phyloP scores from a whole-genome alignment of 371 early-diverging fungal genomes.

The Syncephalastrum racemosum region DNA sequence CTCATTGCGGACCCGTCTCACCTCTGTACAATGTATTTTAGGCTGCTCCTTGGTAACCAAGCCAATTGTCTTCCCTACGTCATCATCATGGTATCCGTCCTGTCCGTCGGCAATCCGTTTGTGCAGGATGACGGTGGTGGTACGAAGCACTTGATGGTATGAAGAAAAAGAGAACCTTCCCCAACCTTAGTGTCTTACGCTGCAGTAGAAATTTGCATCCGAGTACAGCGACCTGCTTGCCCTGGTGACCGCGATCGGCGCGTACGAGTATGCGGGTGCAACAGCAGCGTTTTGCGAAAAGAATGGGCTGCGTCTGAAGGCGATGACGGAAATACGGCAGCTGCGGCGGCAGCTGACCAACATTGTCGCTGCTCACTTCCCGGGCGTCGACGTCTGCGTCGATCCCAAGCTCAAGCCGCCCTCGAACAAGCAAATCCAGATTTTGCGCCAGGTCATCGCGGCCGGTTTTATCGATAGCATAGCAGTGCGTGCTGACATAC shows the following conservation, averaged over 20 bases:
- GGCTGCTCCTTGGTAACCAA: slow-evolving; percentile 84
- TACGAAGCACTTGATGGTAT: slow-evolving; percentile 10
- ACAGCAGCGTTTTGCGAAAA: slow-evolving; percentile 71
- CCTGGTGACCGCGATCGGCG: slow-evolving; percentile 84
- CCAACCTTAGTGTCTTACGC: background rate
- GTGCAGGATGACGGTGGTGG: slow-evolving; percentile 2
- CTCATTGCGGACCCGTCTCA: background rate
- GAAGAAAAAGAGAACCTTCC: too few relatives aligned
- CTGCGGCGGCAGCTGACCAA: slow-evolving; percentile 84
- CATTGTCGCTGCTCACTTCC: slow-evolving; percentile 71
- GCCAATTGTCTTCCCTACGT: slow-evolving; percentile 82
- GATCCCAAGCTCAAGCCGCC: slow-evolving; percentile 80
- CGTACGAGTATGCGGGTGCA: slow-evolving; percentile 82
- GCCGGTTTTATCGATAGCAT: slow-evolving; percentile 92
- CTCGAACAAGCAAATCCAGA: slow-evolving; percentile 57
- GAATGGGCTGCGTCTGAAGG: slow-evolving; percentile 86
- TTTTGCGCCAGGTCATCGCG: slow-evolving; percentile 82
- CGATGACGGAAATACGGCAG: slow-evolving; percentile 91
- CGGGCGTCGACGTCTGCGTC: slow-evolving; percentile 51
- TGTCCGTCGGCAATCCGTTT: slow-evolving; percentile 88
- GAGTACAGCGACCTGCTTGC: slow-evolving; percentile 79
- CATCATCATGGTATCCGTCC: slow-evolving; percentile 86
- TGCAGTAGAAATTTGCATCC: slow-evolving; percentile 8
- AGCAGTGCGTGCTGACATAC: slow-evolving; percentile 75
- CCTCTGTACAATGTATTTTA: slow-evolving; percentile 20